phyloP scores from a whole-genome alignment of 148 eudicot genomes.

The Persicaria tinctoria region DNA sequence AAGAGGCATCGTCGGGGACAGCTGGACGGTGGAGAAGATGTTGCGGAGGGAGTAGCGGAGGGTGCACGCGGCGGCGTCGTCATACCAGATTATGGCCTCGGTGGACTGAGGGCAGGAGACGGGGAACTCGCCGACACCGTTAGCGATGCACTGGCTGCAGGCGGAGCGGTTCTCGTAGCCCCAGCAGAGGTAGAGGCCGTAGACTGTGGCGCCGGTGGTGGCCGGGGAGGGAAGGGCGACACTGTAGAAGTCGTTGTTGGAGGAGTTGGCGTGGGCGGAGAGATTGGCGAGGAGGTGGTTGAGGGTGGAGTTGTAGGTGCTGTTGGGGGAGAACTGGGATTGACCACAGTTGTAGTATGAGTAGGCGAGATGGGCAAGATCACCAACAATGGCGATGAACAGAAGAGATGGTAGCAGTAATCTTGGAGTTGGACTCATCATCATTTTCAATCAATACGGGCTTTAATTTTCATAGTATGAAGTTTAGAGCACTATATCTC shows the following conservation, averaged over 20 bases:
- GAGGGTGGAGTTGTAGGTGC: slow-evolving; percentile 1
- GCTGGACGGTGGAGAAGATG: slow-evolving; percentile 12
- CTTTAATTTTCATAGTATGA: no score
- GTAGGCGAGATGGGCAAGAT: neutral
- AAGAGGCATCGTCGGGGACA: neutral
- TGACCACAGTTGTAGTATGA: neutral
- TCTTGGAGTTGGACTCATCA: neutral
- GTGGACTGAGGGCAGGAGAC: neutral
- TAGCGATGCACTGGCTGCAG: slow-evolving; percentile 14
- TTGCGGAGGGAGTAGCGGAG: neutral
- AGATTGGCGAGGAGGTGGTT: neutral
- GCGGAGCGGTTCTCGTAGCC: neutral
- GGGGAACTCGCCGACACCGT: neutral
- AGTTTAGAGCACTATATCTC: no score
- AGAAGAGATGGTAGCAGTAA: neutral
- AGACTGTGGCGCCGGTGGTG: neutral
- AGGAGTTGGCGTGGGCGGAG: slow-evolving; percentile 1
- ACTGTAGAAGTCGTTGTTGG: neutral
- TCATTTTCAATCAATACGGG: neutral
- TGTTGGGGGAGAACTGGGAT: neutral
- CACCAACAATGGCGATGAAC: neutral
- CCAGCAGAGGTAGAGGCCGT: slow-evolving; percentile 1
- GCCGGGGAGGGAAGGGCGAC: neutral
- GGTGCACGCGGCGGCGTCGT: neutral
- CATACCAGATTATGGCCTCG: slow-evolving; percentile 4